phyloP scores from a whole-genome alignment of 2,329 filamentous ascomycete species.

The Colletotrichum abscissum region DNA sequence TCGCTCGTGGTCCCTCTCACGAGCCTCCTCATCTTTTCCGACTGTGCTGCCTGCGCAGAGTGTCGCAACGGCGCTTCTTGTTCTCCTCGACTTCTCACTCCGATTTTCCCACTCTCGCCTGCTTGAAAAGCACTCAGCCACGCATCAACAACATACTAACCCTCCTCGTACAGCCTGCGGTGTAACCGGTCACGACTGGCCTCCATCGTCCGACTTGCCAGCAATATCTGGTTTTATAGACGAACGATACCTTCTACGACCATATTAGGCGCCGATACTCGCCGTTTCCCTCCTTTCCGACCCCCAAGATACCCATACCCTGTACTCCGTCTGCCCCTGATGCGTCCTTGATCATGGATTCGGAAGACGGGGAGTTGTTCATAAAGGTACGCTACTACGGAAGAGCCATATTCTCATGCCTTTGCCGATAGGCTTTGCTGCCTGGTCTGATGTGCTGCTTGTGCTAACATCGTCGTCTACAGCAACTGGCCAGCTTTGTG shows the following conservation, averaged over 20 bases:
- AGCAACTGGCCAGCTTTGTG: constrained; percentile 97
- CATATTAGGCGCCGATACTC: constrained; percentile 26
- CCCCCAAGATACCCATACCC: constrained; percentile 35
- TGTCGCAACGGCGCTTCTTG: constrained; percentile 24
- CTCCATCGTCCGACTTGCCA: constrained; percentile 23
- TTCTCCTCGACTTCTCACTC: background rate
- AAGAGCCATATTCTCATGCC: background rate
- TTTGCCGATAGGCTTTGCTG: background rate
- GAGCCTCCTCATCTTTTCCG: constrained; percentile 21
- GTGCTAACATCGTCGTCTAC: constrained; percentile 32
- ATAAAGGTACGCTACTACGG: constrained; percentile 73
- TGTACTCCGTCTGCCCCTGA: constrained; percentile 44
- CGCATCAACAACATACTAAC: constrained; percentile 24
- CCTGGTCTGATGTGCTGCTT: background rate
- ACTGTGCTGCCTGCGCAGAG: constrained; percentile 25
- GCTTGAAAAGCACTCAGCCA: constrained; percentile 4
- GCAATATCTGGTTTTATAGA: constrained; percentile 15
- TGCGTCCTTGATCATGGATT: constrained; percentile 78
- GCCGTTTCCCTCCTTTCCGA: constrained; percentile 28
- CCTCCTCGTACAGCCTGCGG: constrained; percentile 28
- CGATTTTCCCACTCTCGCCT: background rate
- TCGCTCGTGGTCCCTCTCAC: constrained; percentile 31
- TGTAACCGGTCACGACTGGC: constrained; percentile 26
- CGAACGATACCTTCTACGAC: constrained; percentile 24
- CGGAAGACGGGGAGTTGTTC: constrained; percentile 90